phyloP scores from a whole-genome alignment of 495 filamentous ascomycete genomes.

The Xylaria curta region DNA sequence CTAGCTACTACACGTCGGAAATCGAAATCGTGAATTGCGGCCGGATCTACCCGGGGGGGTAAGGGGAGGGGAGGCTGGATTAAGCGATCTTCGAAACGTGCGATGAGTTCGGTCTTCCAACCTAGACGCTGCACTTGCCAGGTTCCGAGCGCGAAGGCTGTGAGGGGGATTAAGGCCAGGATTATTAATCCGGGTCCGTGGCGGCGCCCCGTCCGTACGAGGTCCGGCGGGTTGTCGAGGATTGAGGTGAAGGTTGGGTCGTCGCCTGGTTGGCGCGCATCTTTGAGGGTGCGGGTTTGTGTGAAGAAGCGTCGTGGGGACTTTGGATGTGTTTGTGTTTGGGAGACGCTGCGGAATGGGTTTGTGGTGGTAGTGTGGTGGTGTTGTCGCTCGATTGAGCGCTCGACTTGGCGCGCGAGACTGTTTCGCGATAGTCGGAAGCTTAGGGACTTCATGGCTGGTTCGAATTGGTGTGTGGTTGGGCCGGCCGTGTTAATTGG shows the following conservation, averaged over 20 bases:
- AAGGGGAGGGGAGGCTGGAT: slow-evolving; percentile 85
- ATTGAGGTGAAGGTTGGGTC: slow-evolving; percentile 77
- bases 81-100: slow-evolving; percentile 87
- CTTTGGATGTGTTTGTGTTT: no score
- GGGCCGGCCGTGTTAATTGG: neutral
- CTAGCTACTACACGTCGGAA: slow-evolving; percentile 83
- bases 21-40: slow-evolving; percentile 85
- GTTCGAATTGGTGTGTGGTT: neutral
- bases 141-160: slow-evolving; percentile 85
- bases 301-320: slow-evolving; percentile 48
- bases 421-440: slow-evolving; percentile 27
- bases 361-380: slow-evolving; percentile 3
- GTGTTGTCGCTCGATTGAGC: slow-evolving; percentile 35
- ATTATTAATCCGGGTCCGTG: slow-evolving; percentile 86
- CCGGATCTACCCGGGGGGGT: slow-evolving; percentile 79
- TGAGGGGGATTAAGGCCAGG: slow-evolving; percentile 86
- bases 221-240: slow-evolving; percentile 80
- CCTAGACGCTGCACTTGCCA: slow-evolving; percentile 95
- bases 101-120: slow-evolving; percentile 92
- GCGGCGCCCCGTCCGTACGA: slow-evolving; percentile 72
- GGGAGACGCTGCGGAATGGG: slow-evolving; percentile 3
- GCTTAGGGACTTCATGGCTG: slow-evolving; percentile 32
- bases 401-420: slow-evolving; percentile 34
- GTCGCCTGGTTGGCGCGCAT: slow-evolving; percentile 59
- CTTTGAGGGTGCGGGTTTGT: slow-evolving; percentile 15